phyloP scores from a whole-genome alignment of 2,329 filamentous ascomycete genomes.

The Arthrobotrys iridis region DNA sequence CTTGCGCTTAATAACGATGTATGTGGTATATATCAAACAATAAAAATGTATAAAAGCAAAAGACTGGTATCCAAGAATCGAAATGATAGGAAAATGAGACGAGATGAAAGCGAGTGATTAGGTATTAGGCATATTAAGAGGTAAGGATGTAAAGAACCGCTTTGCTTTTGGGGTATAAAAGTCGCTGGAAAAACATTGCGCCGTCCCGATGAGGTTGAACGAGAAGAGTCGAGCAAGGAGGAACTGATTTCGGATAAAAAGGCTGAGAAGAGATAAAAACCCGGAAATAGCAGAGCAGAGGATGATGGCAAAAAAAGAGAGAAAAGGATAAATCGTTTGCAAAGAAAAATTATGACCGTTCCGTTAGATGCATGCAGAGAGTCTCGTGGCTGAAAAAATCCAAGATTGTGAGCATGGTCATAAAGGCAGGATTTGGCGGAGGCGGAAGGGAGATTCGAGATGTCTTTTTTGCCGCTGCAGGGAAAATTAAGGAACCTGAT shows the following conservation, averaged over 20 bases:
- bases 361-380: constrained; percentile 49
- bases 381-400: constrained; percentile 50
- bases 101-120: constrained; percentile 26
- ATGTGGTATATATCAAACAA: constrained; percentile 22
- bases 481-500: constrained; percentile 5
- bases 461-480: constrained; percentile 37
- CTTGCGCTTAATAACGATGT: constrained; percentile 31
- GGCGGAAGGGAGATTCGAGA: constrained; percentile 7
- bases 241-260: constrained; percentile 52
- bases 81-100: constrained; percentile 3
- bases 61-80: constrained; percentile 25
- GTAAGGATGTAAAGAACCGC: constrained; percentile 12
- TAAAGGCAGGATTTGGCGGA: constrained; percentile 37
- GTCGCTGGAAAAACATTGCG: constrained; percentile 54
- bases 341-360: constrained; percentile 39
- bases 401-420: constrained; percentile 44
- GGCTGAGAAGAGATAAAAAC: constrained; percentile 50
- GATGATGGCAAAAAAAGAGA: constrained; percentile 29
- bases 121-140: constrained; percentile 43
- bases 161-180: constrained; percentile 53
- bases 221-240: constrained; percentile 31
- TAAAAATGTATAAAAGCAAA: constrained; percentile 23
- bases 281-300: constrained; percentile 15
- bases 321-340: constrained; percentile 45
- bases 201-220: constrained; percentile 53